phyloP scores from a whole-genome alignment of 2,329 filamentous ascomycete species.

The Aspergillus sp. region DNA sequence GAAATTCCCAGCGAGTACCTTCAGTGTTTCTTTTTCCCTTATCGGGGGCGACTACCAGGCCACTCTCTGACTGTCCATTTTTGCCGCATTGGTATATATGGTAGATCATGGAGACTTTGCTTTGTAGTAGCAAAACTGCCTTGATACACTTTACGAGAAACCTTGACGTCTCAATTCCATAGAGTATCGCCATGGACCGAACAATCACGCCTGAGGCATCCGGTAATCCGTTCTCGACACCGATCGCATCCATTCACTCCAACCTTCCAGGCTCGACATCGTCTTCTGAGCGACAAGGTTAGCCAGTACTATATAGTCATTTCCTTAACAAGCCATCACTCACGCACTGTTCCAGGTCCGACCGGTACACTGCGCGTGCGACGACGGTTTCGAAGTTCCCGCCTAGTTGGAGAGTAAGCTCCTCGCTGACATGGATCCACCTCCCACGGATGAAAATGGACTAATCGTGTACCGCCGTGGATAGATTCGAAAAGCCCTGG shows the following conservation, averaged over 20 bases:
- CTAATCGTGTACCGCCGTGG: neutral
- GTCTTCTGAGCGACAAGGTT: neutral
- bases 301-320: neutral
- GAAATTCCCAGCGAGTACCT: too few species aligned
- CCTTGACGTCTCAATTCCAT: too few species aligned
- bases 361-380: slow-evolving; percentile 6
- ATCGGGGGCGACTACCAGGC: too few species aligned
- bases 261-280: neutral
- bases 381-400: slow-evolving; percentile 20
- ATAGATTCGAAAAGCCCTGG: slow-evolving; percentile 21
- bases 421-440: too few species aligned
- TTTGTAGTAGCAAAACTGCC: too few species aligned
- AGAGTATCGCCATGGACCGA: neutral
- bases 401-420: slow-evolving; percentile 18
- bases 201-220: neutral
- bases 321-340: neutral
- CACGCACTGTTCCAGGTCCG: neutral
- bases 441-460: too few species aligned
- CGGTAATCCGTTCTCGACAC: neutral
- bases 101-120: too few species aligned
- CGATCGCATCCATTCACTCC: neutral
- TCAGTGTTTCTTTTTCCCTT: too few species aligned
- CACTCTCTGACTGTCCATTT: too few species aligned
- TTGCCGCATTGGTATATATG: too few species aligned
- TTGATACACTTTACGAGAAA: too few species aligned